phyloP scores from a whole-genome alignment of 2,329 filamentous ascomycete genomes.

The Epichloe brachyelytri region DNA sequence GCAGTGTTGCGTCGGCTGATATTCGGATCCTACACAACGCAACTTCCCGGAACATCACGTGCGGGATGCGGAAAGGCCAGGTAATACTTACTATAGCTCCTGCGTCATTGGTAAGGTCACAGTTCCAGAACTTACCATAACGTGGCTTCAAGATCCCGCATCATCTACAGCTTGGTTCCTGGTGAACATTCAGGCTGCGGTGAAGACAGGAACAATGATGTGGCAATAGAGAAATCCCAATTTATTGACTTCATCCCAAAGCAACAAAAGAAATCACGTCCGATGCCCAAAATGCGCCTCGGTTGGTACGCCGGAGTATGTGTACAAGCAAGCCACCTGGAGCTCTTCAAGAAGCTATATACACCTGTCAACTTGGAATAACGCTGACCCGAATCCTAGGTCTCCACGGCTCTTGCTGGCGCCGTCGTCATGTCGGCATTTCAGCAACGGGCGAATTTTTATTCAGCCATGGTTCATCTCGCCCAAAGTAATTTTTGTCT shows the following conservation, averaged over 20 bases:
- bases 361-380: slow-evolving; percentile 5
- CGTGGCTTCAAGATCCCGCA: slow-evolving; percentile 5
- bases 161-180: not conserved
- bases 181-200: not conserved
- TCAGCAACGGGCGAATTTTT: slow-evolving; percentile 93
- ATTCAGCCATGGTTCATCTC: slow-evolving; percentile 92
- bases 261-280: not conserved
- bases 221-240: not conserved
- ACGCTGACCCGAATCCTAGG: slow-evolving; percentile 31
- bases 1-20: not conserved
- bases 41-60: slow-evolving; percentile 1
- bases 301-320: slow-evolving; percentile 49
- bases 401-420: slow-evolving; percentile 72
- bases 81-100: not conserved
- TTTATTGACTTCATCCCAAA: not conserved
- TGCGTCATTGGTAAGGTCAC: slow-evolving; percentile 1
- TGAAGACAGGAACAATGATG: not conserved
- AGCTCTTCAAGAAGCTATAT: slow-evolving; percentile 1
- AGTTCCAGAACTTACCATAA: not conserved
- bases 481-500: slow-evolving; percentile 93
- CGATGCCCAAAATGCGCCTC: slow-evolving; percentile 40
- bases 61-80: not conserved
- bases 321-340: slow-evolving; percentile 7
- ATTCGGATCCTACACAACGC: not conserved
- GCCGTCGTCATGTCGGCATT: slow-evolving; percentile 82